Percentiles rank a stretch among this genome's conserved stretches.
phyloP scores from a whole-genome alignment of 75 land plant species.

The Selaginella tamariscina region DNA sequence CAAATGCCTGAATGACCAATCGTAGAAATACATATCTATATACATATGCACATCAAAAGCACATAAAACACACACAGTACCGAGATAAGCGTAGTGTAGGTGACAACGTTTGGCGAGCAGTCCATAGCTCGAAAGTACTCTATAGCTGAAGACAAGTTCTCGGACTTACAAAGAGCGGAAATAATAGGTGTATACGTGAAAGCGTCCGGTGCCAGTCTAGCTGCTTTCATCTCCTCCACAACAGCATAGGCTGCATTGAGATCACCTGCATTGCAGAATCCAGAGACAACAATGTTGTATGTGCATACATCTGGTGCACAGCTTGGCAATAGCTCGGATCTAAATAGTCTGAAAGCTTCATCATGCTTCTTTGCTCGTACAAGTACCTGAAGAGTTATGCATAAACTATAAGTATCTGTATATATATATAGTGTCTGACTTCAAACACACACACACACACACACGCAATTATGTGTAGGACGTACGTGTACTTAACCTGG shows the following conservation, averaged over 20 bases:
- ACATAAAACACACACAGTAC: too few relatives aligned
- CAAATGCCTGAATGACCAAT: too few relatives aligned
- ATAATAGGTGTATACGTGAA: not conserved
- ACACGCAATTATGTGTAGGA: too few relatives aligned
- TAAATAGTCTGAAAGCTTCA: not conserved
- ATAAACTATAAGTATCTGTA: too few relatives aligned
- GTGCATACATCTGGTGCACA: not conserved
- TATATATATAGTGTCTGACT: too few relatives aligned
- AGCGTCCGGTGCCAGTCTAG: not conserved
- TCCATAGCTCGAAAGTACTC: not conserved
- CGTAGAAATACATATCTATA: too few relatives aligned
- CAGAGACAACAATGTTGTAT: not conserved
- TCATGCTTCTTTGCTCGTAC: not conserved
- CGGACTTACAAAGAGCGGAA: not conserved
- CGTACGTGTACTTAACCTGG: too few relatives aligned
- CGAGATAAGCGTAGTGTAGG: not conserved
- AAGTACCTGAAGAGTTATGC: too few relatives aligned
- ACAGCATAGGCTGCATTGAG: not conserved
- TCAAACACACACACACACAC: too few relatives aligned
- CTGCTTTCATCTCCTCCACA: not conserved
- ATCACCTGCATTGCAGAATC: not conserved
- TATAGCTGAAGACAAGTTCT: not conserved
- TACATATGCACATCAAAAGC: too few relatives aligned
- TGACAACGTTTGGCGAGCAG: not conserved
- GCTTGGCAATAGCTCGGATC: not conserved